Evolutionary conservation across 352 stramenopile genomes (phyloP), one percentile per base, ranked within the genome.

Genomic region (Pseudoperonospora humuli): DNA sequence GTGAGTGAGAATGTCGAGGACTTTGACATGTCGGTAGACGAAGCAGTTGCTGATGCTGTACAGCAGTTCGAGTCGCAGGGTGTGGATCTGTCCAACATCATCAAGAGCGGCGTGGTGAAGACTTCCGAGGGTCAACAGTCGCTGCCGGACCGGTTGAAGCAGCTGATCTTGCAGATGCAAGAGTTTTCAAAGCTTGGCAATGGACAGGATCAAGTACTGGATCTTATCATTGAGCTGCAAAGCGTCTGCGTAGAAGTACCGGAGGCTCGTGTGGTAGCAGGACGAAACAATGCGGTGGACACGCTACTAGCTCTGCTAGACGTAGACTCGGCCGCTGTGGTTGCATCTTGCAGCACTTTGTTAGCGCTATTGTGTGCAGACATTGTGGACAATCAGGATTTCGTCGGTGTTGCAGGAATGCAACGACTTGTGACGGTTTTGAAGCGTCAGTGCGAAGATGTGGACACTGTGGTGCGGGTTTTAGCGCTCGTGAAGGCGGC

Each of bases 1-100:
- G 85, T 96, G 46, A 48, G 67, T 26, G 84, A 96, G 59, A 96
- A 96, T 67, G 62, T 95, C 36, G 78, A 88, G 36, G 85, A 95
- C 36, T 95, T 96, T 58, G 84, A 91, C 31, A 93, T 96, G 77
- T 54, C 60, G 2, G 48, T 67, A n/a, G 71, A 82, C 23, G 83
- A 93, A 19, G 84, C 84, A 11, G 65, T 87, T 40, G 48, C 41
- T 6, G 85, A 96, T 28, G 79, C 85, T 1, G 59, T 95, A 23
- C 54, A 78, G 50, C 85, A 96, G 61, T 95, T 96, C 37, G 61
- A 80, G 47, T 87, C 77, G 25, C 80, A 95, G 52, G 79, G 78
- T 37, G 82, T 95, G 28, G 82, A 95, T 52, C 57, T 95, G 18
- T 86, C 71, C 34, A 88, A 85, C 46, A 77, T 90, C 46, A 82